Evolutionary conservation across 2,329 filamentous ascomycete genomes (phyloP), one percentile per base, ranked within the genome.

Genomic region (Penicillium sp.): DNA sequence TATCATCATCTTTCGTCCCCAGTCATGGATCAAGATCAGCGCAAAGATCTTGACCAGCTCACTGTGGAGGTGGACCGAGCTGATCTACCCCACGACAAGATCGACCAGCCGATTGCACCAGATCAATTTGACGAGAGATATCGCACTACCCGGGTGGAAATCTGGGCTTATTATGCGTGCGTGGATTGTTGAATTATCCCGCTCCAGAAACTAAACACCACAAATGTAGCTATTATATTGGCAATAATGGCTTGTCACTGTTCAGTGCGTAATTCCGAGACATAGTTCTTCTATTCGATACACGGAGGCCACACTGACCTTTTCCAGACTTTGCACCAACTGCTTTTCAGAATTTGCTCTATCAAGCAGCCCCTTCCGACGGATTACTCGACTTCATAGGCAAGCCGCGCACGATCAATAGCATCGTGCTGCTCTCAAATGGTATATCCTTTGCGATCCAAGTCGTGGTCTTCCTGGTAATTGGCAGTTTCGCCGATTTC

Each of bases 371-470:
- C 4, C 78, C 81, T 7, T 75, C 82, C 45, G 75, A 74, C 9
- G 78, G 76, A 1, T 74, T 80, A 1, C 69, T 88, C 19, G 61
- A 64, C 2, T 87, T 88, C 56, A 79, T 80, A 1, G 84, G 85
- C 13, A 73, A 73, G 35, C 69, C 77, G 23, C 78, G 84, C 50
- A 82, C 82, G n/a, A 81, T 86, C 62, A 85, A 86, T 67, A 84
- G 81, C 53, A 84, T 88, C 50, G 83, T 89, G 4, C 74, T 89
- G 7, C 74, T 87, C 0, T 78, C 79, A 66, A 88, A 88, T 63
- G 86, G 86, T 49, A 83, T 88, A 52, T 84, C 81, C 14, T 89
- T 89, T 65, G 84, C 85, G 1, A 79, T 87, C 34, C 86, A 89
- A 66, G 80, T 84, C 27, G 77, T 82, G 14, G 65, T 79, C 7